These are phyloP conservation scores for Delonix regia DNA, from an alignment of 306 rosid species.

Conservation along the genomic window DNA sequence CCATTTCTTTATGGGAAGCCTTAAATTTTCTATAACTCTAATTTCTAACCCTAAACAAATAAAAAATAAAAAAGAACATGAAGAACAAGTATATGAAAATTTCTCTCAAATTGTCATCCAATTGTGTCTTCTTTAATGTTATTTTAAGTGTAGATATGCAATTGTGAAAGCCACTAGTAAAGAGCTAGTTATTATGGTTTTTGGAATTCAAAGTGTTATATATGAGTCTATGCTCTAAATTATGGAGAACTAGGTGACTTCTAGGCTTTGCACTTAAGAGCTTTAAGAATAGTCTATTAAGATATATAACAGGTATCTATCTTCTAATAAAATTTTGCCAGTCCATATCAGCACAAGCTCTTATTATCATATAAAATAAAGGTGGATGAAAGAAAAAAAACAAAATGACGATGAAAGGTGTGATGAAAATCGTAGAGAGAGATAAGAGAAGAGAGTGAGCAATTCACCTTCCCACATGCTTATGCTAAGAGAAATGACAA, in stretches of 20 bases:
- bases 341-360: too few relatives aligned
- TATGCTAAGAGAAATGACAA: too few relatives aligned
- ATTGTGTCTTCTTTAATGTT: background rate
- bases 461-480: too few relatives aligned
- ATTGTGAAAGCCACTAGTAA: background rate
- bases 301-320: too few relatives aligned
- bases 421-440: too few relatives aligned
- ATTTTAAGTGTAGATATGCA: background rate
- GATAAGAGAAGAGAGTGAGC: too few relatives aligned
- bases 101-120: background rate
- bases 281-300: too few relatives aligned
- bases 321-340: too few relatives aligned
- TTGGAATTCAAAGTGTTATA: slow-evolving; percentile 9
- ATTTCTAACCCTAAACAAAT: background rate
- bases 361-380: too few relatives aligned
- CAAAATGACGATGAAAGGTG: too few relatives aligned
- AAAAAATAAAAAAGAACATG: background rate
- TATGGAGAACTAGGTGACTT: background rate
- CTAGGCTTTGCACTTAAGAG: too few relatives aligned
- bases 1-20: slow-evolving; percentile 6
- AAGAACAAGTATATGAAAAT: slow-evolving; percentile 3
- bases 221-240: background rate
- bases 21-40: background rate
- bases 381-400: too few relatives aligned
- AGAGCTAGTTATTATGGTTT: background rate